Conservation (phyloP, 2,329 filamentous ascomycete genomes). For the Alternaria triticimaculans region DNA sequence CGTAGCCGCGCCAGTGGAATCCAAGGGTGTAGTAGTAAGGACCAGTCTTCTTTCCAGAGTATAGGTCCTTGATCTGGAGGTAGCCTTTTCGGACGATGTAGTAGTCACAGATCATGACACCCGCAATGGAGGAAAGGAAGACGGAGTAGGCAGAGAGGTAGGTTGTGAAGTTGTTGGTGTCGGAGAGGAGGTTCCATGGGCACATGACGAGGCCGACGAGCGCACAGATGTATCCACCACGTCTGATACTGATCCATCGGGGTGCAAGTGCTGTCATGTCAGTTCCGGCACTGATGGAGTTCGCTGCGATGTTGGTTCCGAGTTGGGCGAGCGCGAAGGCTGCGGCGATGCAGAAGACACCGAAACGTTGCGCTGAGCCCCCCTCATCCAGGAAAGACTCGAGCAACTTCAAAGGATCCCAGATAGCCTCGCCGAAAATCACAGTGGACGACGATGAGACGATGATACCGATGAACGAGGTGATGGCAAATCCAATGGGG, state of each 20-base stretch:
- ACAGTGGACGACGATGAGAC: slow-evolving; percentile 56
- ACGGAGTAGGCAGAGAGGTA: slow-evolving; percentile 92
- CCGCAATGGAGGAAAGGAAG: slow-evolving; percentile 90
- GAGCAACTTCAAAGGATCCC: slow-evolving; percentile 52
- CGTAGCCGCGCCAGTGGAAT: slow-evolving; percentile 83
- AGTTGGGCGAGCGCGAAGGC: slow-evolving; percentile 73
- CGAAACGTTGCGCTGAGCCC: slow-evolving; percentile 52
- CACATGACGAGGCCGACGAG: slow-evolving; percentile 82
- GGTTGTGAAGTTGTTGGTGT: slow-evolving; percentile 83
- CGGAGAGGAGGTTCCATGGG: slow-evolving; percentile 79
- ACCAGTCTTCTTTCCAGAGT: slow-evolving; percentile 69
- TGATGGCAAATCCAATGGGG: slow-evolving; percentile 63
- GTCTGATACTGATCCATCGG: slow-evolving; percentile 81
- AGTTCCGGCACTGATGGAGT: slow-evolving; percentile 82
- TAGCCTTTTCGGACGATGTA: slow-evolving; percentile 85
- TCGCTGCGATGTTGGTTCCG: slow-evolving; percentile 86
- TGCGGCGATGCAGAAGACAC: slow-evolving; percentile 62
- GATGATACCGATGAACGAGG: slow-evolving; percentile 75
- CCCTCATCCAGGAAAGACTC: slow-evolving; percentile 51
- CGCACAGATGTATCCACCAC: slow-evolving; percentile 86
- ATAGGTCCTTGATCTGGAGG: slow-evolving; percentile 78
- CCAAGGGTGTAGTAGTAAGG: slow-evolving; percentile 79
- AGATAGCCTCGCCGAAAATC: slow-evolving; percentile 51
- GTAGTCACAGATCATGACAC: slow-evolving; percentile 90
- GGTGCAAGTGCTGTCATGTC: slow-evolving; percentile 83